phyloP scores from a whole-genome alignment of 163 green algal genomes.

The Coccomyxa subellipsoidea region DNA sequence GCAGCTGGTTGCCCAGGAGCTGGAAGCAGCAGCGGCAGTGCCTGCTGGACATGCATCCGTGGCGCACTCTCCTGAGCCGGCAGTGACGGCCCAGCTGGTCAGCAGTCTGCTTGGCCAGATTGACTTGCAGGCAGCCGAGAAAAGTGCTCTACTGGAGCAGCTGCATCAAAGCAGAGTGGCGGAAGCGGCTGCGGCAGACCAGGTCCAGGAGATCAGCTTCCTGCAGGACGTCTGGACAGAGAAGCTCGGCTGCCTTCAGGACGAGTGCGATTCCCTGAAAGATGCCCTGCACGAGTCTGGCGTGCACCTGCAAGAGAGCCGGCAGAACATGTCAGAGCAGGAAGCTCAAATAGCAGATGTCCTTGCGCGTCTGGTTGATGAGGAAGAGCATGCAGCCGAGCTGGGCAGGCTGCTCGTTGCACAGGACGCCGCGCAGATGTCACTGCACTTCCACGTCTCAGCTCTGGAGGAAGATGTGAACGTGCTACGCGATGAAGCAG shows the following conservation, averaged over 20 bases:
- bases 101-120: not conserved
- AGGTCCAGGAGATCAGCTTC: not conserved
- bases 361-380: not conserved
- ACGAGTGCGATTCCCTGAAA: not conserved
- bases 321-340: not conserved
- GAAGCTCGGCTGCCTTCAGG: not conserved
- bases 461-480: not conserved
- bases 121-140: not conserved
- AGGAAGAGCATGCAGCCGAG: not conserved
- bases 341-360: not conserved
- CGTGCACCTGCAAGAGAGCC: not conserved
- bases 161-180: not conserved
- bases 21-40: not conserved
- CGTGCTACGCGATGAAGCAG: not conserved
- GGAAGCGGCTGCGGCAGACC: not conserved
- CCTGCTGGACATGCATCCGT: not conserved
- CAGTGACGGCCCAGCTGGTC: too few relatives aligned
- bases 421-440: not conserved
- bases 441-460: not conserved
- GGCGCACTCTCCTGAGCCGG: not conserved
- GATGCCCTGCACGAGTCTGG: not conserved
- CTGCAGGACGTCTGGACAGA: not conserved
- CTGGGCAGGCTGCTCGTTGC: not conserved
- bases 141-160: not conserved
- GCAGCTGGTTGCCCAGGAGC: not conserved